Percentiles rank a stretch among this genome's conserved stretches.
Conservation (phyloP, 148 eudicot genomes). For the Vaccinium vitisidaea region DNA sequence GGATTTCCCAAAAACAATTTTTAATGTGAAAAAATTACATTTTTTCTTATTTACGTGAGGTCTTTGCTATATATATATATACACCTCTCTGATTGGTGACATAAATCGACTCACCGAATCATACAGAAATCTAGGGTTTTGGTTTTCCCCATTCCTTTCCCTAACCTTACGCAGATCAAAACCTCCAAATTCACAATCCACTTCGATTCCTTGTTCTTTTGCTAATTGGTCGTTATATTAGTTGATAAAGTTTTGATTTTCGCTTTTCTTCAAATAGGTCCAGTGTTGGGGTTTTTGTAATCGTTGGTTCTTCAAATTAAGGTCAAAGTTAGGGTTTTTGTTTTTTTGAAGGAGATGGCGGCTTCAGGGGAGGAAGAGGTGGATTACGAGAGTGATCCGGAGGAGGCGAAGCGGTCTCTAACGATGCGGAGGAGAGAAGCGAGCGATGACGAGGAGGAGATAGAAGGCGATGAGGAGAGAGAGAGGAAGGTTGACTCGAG, state of each 20-base stretch:
- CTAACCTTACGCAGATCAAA: constrained; percentile 6
- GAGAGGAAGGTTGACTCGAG: constrained; percentile 20
- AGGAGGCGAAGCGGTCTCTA: constrained; percentile 69
- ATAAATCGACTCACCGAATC: background rate
- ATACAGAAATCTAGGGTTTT: background rate
- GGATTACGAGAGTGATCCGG: constrained; percentile 96
- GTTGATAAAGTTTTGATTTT: background rate
- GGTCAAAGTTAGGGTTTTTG: constrained; percentile 15
- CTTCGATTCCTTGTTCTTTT: background rate
- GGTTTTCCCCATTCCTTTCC: background rate
- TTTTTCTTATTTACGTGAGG: too few relatives aligned
- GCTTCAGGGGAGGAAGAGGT: constrained; percentile 42
- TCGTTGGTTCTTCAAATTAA: background rate
- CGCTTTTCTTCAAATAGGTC: background rate
- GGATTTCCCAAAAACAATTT: too few relatives aligned
- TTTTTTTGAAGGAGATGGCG: constrained; percentile 19
- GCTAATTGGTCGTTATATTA: background rate
- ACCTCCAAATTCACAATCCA: background rate
- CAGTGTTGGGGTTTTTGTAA: constrained; percentile 14
- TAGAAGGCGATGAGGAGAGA: constrained; percentile 22
- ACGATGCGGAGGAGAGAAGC: constrained; percentile 75
- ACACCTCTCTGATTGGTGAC: background rate
- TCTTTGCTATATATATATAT: too few relatives aligned
- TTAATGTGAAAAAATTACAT: too few relatives aligned
- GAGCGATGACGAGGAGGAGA: constrained; percentile 81